Percentiles rank a stretch among this genome's conserved stretches.
These are phyloP conservation scores for Hylodesmum podocarpum DNA, from an alignment of 306 rosid genomes.

Conservation along the genomic window DNA sequence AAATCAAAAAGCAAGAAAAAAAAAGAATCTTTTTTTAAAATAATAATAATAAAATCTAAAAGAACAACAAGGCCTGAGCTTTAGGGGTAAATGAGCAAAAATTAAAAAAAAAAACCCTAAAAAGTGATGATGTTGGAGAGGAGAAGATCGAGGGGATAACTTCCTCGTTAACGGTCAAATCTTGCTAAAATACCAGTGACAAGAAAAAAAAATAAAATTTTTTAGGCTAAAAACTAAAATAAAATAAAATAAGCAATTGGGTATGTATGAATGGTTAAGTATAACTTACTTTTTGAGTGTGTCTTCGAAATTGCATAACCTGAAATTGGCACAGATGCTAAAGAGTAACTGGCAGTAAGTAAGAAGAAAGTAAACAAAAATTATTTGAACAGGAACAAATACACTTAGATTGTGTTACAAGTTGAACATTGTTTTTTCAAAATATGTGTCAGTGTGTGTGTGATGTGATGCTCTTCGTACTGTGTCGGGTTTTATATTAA, in stretches of 20 bases:
- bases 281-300: conserved; percentile 7
- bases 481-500: not conserved
- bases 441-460: not conserved
- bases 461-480: not conserved
- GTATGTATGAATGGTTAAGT: not conserved
- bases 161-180: conserved; percentile 37
- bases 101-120: too few relatives aligned
- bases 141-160: conserved; percentile 27
- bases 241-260: not conserved
- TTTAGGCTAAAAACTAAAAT: not conserved
- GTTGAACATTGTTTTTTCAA: not conserved
- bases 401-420: not conserved
- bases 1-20: not conserved
- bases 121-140: not conserved
- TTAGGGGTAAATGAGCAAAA: conserved; percentile 22
- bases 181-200: conserved; percentile 1
- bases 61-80: conserved; percentile 2
- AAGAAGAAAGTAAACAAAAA: not conserved
- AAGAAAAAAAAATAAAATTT: not conserved
- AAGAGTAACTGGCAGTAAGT: not conserved
- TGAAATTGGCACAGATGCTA: not conserved
- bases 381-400: not conserved
- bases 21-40: not conserved
- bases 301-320: not conserved
- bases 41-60: not conserved